phyloP scores from a whole-genome alignment of 129 eudicot species.

The Arctium minus region DNA sequence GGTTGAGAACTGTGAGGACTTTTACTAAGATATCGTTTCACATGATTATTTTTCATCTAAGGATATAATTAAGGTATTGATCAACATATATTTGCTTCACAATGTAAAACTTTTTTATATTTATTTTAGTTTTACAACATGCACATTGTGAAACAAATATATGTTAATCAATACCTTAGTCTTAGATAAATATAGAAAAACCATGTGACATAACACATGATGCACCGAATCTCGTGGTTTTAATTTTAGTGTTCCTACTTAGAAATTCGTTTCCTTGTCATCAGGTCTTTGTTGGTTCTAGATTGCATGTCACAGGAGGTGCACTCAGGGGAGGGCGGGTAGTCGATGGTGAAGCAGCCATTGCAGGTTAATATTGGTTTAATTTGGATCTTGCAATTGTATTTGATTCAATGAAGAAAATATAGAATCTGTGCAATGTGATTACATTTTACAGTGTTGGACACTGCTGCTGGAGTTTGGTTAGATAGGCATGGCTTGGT shows the following conservation, averaged over 20 bases:
- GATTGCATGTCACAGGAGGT: conserved; percentile 98
- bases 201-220: not conserved
- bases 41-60: not conserved
- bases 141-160: not conserved
- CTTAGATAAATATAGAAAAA: not conserved
- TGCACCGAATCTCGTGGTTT: not conserved
- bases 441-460: conserved; percentile 55
- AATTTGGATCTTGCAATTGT: not conserved
- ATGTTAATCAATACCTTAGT: not conserved
- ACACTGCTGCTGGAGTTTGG: conserved; percentile 98
- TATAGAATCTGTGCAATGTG: conserved; percentile 2
- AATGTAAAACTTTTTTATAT: not conserved
- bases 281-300: conserved; percentile 94
- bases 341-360: conserved; percentile 88
- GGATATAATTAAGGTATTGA: not conserved
- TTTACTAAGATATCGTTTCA: not conserved
- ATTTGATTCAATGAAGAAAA: not conserved
- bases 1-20: not conserved
- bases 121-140: not conserved
- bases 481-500: conserved; percentile 88
- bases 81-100: not conserved
- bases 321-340: conserved; percentile 90
- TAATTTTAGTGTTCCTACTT: not conserved
- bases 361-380: conserved; percentile 53
- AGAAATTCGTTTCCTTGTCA: conserved; percentile 7